Conservation (phyloP, 768 basidiomycete genomes). For the Rhodotorula taiwanensis region DNA sequence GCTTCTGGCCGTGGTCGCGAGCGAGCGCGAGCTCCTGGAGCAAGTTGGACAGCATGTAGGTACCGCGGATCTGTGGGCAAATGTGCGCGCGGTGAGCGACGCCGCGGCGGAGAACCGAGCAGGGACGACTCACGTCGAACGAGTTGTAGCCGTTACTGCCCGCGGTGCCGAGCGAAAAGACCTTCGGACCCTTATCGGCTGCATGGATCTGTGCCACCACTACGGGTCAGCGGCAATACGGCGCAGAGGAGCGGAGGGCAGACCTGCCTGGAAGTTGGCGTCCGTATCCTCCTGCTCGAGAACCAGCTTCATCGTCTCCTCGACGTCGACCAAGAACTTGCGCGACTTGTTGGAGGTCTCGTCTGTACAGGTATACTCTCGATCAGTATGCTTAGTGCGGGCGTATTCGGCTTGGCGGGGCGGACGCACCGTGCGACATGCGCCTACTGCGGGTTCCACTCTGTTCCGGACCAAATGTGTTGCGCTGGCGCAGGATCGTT, state of each 20-base stretch:
- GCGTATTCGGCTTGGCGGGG: no score
- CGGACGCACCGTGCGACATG: constrained; percentile 31
- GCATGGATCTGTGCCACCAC: constrained; percentile 60
- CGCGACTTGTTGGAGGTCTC: constrained; percentile 67
- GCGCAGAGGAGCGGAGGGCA: no score
- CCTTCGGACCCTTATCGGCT: constrained; percentile 92
- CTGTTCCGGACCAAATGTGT: constrained; percentile 14
- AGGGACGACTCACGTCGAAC: constrained; percentile 72
- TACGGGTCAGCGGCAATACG: background rate
- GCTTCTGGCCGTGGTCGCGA: constrained; percentile 86
- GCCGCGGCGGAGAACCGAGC: background rate
- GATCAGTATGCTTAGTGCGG: no score
- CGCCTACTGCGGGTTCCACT: constrained; percentile 8
- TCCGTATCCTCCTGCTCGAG: constrained; percentile 98
- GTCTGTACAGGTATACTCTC: constrained; percentile 45
- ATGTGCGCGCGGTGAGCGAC: background rate
- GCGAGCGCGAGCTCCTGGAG: constrained; percentile 97
- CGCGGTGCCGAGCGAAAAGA: constrained; percentile 90
- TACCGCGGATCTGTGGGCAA: constrained; percentile 61
- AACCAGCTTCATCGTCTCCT: constrained; percentile 92
- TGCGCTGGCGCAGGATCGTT: constrained; percentile 26
- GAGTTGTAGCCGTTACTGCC: constrained; percentile 97
- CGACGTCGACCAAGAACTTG: constrained; percentile 92
- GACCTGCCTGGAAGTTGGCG: constrained; percentile 61
- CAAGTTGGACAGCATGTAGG: constrained; percentile 98